Evolutionary conservation across 805 yeast species (phyloP).

Genomic region (Candida succiphila): DNA sequence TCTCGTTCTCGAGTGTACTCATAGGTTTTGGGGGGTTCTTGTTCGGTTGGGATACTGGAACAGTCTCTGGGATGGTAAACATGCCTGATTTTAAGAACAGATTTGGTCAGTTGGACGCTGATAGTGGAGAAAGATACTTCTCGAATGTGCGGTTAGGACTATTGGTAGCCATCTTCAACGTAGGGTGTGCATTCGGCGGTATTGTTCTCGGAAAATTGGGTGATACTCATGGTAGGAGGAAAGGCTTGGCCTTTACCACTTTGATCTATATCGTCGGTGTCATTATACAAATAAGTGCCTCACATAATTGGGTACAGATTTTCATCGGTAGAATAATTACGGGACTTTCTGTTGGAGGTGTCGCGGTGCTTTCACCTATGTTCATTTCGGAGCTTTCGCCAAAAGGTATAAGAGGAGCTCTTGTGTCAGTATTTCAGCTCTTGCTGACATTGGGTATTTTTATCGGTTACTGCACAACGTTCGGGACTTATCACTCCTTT

Average conservation of each 20-base stretch:
- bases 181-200: slow-evolving; percentile 71
- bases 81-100: slow-evolving; percentile 45
- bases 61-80: slow-evolving; percentile 62
- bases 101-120: slow-evolving; percentile 35
- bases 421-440: slow-evolving; percentile 62
- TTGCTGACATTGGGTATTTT: slow-evolving; percentile 65
- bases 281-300: slow-evolving; percentile 48
- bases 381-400: slow-evolving; percentile 66
- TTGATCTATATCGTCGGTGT: slow-evolving; percentile 52
- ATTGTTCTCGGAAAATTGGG: slow-evolving; percentile 44
- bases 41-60: slow-evolving; percentile 75
- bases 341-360: slow-evolving; percentile 47
- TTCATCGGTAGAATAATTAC: slow-evolving; percentile 52
- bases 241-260: slow-evolving; percentile 43
- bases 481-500: slow-evolving; percentile 46
- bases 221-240: slow-evolving; percentile 52
- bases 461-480: slow-evolving; percentile 58
- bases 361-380: slow-evolving; percentile 43
- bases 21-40: slow-evolving; percentile 73
- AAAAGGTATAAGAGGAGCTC: slow-evolving; percentile 59
- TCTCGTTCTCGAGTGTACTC: slow-evolving; percentile 32
- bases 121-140: slow-evolving; percentile 33
- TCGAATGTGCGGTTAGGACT: slow-evolving; percentile 49
- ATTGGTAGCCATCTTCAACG: slow-evolving; percentile 59
- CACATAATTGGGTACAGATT: slow-evolving; percentile 49